phyloP scores from a whole-genome alignment of 441 rosid species.

The Geranium incanum region DNA sequence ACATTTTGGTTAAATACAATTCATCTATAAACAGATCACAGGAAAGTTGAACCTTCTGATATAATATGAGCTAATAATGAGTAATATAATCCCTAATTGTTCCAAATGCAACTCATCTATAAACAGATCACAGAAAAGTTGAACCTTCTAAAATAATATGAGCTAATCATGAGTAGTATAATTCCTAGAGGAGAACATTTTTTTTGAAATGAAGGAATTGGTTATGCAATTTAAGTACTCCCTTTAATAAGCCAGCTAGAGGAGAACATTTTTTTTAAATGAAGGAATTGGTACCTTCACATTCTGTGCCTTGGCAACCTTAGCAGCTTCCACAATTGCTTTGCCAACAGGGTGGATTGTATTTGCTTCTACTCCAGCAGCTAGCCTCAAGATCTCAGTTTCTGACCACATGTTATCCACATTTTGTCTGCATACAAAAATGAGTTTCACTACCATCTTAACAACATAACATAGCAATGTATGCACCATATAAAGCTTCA shows the following conservation, averaged over 20 bases:
- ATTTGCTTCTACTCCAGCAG: slow-evolving; percentile 88
- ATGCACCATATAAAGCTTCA: background rate
- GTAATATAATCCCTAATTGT: background rate
- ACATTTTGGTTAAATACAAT: background rate
- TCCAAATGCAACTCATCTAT: background rate
- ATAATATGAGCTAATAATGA: background rate
- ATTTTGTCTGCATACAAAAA: slow-evolving; percentile 43
- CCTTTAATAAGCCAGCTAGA: slow-evolving; percentile 3
- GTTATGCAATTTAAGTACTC: background rate
- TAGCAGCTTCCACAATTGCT: slow-evolving; percentile 85
- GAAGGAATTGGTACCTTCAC: slow-evolving; percentile 42
- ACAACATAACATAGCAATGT: background rate
- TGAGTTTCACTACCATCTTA: slow-evolving; percentile 17
- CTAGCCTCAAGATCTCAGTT: slow-evolving; percentile 66
- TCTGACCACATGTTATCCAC: slow-evolving; percentile 40
- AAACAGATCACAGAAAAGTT: background rate
- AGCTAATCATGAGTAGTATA: background rate
- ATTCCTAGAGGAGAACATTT: background rate
- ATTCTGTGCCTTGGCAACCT: slow-evolving; percentile 36
- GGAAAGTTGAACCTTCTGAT: background rate
- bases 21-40: background rate
- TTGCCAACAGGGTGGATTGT: slow-evolving; percentile 92
- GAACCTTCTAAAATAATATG: background rate
- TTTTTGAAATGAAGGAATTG: too few relatives aligned
- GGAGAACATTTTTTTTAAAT: slow-evolving; percentile 2